Conservation (phyloP, 371 early-diverging fungal genomes). For the Apophysomyces elegans region DNA sequence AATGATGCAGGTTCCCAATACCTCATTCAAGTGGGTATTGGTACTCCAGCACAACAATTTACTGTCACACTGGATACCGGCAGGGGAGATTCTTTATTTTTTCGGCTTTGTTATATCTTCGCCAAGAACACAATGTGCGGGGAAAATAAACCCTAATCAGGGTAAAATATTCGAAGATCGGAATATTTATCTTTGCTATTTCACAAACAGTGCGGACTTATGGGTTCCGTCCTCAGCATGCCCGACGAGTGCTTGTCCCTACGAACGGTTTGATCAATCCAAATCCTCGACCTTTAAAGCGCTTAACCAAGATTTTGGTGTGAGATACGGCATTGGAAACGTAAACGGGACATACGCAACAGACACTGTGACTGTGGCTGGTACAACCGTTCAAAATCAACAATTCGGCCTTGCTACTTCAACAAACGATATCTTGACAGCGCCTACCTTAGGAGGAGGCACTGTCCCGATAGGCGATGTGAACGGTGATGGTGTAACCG, state of each 20-base stretch:
- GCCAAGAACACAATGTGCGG: neutral
- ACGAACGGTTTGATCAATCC: constrained; percentile 28
- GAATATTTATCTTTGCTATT: neutral
- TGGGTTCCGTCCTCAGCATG: constrained; percentile 49
- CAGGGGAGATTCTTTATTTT: constrained; percentile 36
- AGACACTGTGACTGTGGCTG: constrained; percentile 43
- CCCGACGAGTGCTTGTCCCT: constrained; percentile 42
- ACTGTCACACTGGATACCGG: constrained; percentile 52
- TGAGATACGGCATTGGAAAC: constrained; percentile 47
- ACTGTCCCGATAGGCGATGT: constrained; percentile 9
- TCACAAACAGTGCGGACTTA: constrained; percentile 40
- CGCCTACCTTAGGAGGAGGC: constrained; percentile 27
- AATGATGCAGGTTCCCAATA: constrained; percentile 47
- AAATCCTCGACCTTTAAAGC: constrained; percentile 37
- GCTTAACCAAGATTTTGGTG: constrained; percentile 20
- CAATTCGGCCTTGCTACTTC: constrained; percentile 46
- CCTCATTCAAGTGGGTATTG: constrained; percentile 38
- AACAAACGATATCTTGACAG: constrained; percentile 38
- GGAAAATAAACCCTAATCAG: neutral
- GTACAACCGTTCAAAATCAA: constrained; percentile 35
- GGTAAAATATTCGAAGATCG: neutral
- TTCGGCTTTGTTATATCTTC: neutral
- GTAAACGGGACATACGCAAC: constrained; percentile 48
- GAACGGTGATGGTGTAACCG: constrained; percentile 10
- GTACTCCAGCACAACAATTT: constrained; percentile 46